Evolutionary conservation across 2,329 filamentous ascomycete genomes (phyloP), one percentile per base, ranked within the genome.

Genomic region (Eutypa lata): DNA sequence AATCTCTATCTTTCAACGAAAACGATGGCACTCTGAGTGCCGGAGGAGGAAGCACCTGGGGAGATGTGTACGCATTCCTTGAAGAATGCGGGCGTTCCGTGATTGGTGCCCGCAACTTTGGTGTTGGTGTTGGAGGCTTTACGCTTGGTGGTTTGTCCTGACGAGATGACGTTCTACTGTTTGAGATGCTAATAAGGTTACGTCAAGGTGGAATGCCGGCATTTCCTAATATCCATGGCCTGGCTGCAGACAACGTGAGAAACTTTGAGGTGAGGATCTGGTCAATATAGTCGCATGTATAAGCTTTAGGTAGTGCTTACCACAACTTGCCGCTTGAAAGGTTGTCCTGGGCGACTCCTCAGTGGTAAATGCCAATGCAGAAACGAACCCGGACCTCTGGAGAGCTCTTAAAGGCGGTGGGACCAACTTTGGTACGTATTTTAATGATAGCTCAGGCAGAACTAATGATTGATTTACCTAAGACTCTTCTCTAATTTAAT

Each of bases 381-480:
- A 43, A 2, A 31, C 43, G 7, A 54, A 60, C n/a, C 6, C 35
- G 13, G 57, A 59, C 18, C 51, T 61, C 11, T 60, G 43, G n/a
- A 37, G 50, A n/a, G 53, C 51, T 18, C 28, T 61, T 19, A 62
- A 62, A 28, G 60, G 60, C 2, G 59, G 57, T 6, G 54, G 55
- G 3, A 38, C 57, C 2, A 61, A 62, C 51, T 61, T 60, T 33
- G 59, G 60, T 57, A 45, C 28, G 49, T 31, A 5, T 31, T 40
- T 3, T 33, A 11, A n/a, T 37, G 13, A 18, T 24, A 21, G 18
- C 14, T 2, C 13, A 24, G 18, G 10, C 26, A 6, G 19, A 37
- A 2, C 38, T 4, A 1, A 16, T 16, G 3, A 7, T 8, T 26
- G 7, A 47, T 50, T 55, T 55, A 47, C 28, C 7, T 3, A 22